Conservation (phyloP, 371 early-diverging fungal species). For the Dichotomocladium elegans region DNA sequence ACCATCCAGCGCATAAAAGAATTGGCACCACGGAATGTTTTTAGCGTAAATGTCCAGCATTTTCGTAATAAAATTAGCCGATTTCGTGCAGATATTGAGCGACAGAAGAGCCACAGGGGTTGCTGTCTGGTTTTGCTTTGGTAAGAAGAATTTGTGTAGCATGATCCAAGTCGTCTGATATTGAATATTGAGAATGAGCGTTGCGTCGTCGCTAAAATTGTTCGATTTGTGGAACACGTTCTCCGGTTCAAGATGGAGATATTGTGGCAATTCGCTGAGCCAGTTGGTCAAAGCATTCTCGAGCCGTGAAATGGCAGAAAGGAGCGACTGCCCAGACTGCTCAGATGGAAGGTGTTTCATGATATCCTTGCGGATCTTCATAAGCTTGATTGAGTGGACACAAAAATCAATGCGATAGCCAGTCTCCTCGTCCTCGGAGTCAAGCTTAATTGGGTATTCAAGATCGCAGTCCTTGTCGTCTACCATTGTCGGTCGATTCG, state of each 20-base stretch:
- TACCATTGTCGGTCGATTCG: constrained; percentile 54
- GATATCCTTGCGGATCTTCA: constrained; percentile 59
- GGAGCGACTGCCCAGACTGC: constrained; percentile 43
- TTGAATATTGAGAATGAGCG: constrained; percentile 36
- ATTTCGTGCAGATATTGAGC: constrained; percentile 34
- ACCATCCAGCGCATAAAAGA: constrained; percentile 48
- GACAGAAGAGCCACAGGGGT: constrained; percentile 33
- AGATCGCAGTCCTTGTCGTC: constrained; percentile 62
- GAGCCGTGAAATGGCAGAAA: constrained; percentile 49
- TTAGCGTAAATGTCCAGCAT: constrained; percentile 41
- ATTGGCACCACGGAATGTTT: constrained; percentile 44
- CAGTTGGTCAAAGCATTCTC: constrained; percentile 54
- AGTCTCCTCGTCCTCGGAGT: constrained; percentile 44
- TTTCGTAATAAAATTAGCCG: constrained; percentile 37
- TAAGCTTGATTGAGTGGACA: constrained; percentile 49
- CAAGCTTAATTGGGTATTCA: constrained; percentile 51
- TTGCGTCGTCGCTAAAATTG: constrained; percentile 41
- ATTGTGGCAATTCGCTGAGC: constrained; percentile 44
- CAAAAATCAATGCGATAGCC: constrained; percentile 49
- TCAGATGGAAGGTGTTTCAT: constrained; percentile 49
- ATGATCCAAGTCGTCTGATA: constrained; percentile 50
- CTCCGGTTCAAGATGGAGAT: constrained; percentile 27
- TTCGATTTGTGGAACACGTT: constrained; percentile 29
- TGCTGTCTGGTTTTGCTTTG: constrained; percentile 36
- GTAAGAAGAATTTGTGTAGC: constrained; percentile 49